Evolutionary conservation across 169 alveolate species (phyloP).

Genomic region (Theileria orientalis): DNA sequence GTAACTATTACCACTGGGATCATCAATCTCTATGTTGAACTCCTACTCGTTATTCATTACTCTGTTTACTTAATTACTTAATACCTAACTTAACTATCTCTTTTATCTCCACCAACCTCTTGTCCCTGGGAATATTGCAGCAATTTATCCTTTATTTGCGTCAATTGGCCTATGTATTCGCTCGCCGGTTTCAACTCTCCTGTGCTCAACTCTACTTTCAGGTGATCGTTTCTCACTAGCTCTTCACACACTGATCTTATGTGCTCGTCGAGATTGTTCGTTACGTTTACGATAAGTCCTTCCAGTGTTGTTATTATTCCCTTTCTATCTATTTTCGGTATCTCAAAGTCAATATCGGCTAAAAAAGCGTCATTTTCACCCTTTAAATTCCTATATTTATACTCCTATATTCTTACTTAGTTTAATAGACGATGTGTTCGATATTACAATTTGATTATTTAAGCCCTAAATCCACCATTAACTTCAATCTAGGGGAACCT

Average conservation of each 20-base stretch:
- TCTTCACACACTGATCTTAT: conserved; percentile 13
- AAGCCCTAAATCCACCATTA: conserved; percentile 67
- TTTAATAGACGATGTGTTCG: conserved; percentile 20
- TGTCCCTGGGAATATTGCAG: conserved; percentile 9
- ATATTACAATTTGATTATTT: conserved; percentile 87
- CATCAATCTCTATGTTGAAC: conserved; percentile 83
- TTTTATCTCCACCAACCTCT: conserved; percentile 5
- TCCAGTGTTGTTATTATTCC: conserved; percentile 91
- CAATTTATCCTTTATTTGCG: conserved; percentile 23
- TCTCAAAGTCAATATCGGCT: conserved; percentile 92
- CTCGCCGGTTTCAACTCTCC: conserved; percentile 19
- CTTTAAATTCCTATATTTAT: too few relatives aligned
- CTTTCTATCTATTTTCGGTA: conserved; percentile 89
- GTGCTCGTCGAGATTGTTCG: conserved; percentile 56
- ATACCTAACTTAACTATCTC: too few relatives aligned
- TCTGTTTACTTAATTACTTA: too few relatives aligned
- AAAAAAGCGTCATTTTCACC: too few relatives aligned
- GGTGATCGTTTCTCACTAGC: not conserved
- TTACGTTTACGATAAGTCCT: conserved; percentile 58
- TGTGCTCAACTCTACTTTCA: conserved; percentile 9
- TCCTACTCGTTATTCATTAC: conserved; percentile 1
- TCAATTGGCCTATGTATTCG: conserved; percentile 27
- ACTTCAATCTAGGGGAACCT: too few relatives aligned
- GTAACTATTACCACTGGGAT: conserved; percentile 95
- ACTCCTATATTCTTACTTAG: conserved; percentile 67